Base-by-base conservation (phyloP, 2,329 filamentous ascomycete genomes). In the Biscogniauxia mediterranea region DNA sequence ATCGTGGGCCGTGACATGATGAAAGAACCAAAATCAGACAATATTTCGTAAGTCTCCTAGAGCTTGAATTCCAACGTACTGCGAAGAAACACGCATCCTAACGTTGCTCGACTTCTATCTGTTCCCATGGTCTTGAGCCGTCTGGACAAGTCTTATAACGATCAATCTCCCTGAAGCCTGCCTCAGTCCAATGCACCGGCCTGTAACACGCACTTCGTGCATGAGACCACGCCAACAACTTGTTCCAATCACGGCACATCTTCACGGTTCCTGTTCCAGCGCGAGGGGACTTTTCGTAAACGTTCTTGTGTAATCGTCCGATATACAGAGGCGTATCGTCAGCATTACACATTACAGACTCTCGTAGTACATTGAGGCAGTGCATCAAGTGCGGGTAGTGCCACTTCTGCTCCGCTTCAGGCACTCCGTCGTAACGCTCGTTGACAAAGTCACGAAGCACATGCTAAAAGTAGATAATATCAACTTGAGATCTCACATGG, bases 231-330 rank as follows among this genome's bases (percentile, higher is more conserved):
- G 42, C 51, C 20, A 63, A 21, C 28, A 66, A 25, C 17, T 21
- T 25, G 38, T 61, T 46, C 65, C 63, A 65, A 28, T 65, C 61
- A 4, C 63, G 59, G 53, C 65, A 67, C 63, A 67, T 65, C 46
- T 61, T 62, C n/a, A 59, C 46, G 5, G 55, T 58, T 9, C 63
- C 65, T 17, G 61, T 64, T 7, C 64, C 64, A 20, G 64, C 64
- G 15, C 56, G 56, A n/a, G 64, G 61, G 15, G 56, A 32, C 38
- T 55, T 57, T 23, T 61, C 55, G n/a, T 66, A 32, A 17, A 60
- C 51, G 20, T 66, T 66, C 11, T 55, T 57, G 51, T 66, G 62
- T 28, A 66, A 51, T 50, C 56, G 55, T 2, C 62, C 62, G 21
- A 60, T 64, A 49, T 66, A 65, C 21, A 59, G 19, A 49, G 62